phyloP scores from a whole-genome alignment of 805 yeast species.

The Hanseniaspora lindneri region DNA sequence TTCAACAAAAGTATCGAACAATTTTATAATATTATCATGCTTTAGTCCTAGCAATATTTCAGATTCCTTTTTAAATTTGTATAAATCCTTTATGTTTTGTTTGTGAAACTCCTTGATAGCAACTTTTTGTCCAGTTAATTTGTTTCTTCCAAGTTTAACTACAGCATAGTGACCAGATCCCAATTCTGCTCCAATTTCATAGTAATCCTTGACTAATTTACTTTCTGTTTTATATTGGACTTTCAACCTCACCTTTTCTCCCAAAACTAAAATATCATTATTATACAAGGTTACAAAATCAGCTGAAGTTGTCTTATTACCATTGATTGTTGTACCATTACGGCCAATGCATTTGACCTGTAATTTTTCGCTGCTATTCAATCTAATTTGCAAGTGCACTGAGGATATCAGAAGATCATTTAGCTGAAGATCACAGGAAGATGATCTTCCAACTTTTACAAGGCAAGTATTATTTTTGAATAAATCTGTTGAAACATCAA shows the following conservation, averaged over 20 bases:
- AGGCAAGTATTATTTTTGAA: slow-evolving; percentile 15
- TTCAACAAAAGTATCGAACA: slow-evolving; percentile 48
- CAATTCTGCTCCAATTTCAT: slow-evolving; percentile 40
- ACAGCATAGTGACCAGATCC: slow-evolving; percentile 75
- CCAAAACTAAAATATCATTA: slow-evolving; percentile 6
- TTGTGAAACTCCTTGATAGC: slow-evolving; percentile 70
- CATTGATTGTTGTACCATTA: slow-evolving; percentile 12
- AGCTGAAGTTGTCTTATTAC: not conserved
- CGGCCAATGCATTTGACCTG: slow-evolving; percentile 11
- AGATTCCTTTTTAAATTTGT: slow-evolving; percentile 40
- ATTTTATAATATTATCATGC: slow-evolving; percentile 60
- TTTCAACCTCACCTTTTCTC: slow-evolving; percentile 19
- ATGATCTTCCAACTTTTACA: slow-evolving; percentile 7
- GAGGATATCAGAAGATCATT: slow-evolving; percentile 10
- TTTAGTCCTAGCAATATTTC: slow-evolving; percentile 50
- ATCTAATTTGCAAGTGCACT: slow-evolving; percentile 24
- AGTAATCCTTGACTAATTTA: slow-evolving; percentile 44
- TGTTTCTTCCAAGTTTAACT: slow-evolving; percentile 57
- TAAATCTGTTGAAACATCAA: slow-evolving; percentile 33
- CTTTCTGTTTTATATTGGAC: slow-evolving; percentile 18
- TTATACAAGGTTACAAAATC: slow-evolving; percentile 13
- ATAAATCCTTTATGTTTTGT: slow-evolving; percentile 33
- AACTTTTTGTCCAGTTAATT: slow-evolving; percentile 45
- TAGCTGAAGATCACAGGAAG: slow-evolving; percentile 12
- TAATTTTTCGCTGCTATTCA: slow-evolving; percentile 15